Evolutionary conservation across 1,284 basidiomycete genomes (phyloP), one percentile per base, ranked within the genome.

Genomic region (Rhodotorula mucilaginosa): DNA sequence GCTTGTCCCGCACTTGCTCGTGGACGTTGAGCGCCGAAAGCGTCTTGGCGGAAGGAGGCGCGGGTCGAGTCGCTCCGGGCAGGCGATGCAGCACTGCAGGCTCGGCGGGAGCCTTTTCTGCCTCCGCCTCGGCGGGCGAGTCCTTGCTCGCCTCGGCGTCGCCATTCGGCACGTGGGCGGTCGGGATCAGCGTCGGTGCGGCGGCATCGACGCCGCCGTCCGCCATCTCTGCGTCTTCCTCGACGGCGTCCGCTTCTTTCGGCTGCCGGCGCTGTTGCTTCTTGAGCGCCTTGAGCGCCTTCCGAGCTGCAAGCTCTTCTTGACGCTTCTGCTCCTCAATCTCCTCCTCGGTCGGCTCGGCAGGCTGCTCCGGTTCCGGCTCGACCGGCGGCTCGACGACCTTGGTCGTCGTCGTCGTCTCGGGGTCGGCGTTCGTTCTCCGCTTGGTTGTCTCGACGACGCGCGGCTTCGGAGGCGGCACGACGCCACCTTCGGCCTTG

Each of bases 21-120:
- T 92, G 91, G 19, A 94, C 84, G 52, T 91, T 91, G 80, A 93
- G 91, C 47, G 88, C 83, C 7, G 87, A 87, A 23, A 93, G 86
- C 29, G 86, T 82, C 13, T 85, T 83, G 74, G 87, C 87, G 39
- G 88, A 88, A 1, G 91, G 91, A 1, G 89, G 87, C 71, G 88
- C 83, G 0, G 91, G 91, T 47, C 86, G 83, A 7, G 83, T 83
- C 8, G 91, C 90, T 8, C 88, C 81, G 4, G 92, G 90, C 79
- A 95, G 93, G 26, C 74, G 68, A 34, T 72, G 65, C 26, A 72
- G 70, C 12, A 56, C 54, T 15, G 54, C 54, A 26, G 54, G 26
- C 4, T n/a, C 29, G 2, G 74, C 59, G 3, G 64, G 58, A 1
- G 71, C 67, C n/a, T 61, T 44, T 1, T 44, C 48, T 13, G 60